Evolutionary conservation across 2,329 filamentous ascomycete species (phyloP).

Genomic region (Sarocladium kiliense): DNA sequence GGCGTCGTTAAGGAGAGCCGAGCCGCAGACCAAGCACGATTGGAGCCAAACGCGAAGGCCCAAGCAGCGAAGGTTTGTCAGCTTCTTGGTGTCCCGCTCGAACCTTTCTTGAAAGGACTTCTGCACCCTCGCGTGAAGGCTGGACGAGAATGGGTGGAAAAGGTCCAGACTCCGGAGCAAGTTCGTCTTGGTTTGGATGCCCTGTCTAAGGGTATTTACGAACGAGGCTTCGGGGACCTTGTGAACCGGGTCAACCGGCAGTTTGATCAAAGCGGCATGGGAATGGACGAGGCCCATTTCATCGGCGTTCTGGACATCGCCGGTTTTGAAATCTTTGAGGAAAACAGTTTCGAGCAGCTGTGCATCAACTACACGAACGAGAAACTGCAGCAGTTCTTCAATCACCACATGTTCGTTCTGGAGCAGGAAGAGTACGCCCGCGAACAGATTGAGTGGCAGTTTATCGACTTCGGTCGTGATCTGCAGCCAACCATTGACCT

Average conservation of each 20-base stretch:
- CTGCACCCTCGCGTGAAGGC: conserved; percentile 93
- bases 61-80: conserved; percentile 75
- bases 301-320: conserved; percentile 99
- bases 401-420: conserved; percentile 99
- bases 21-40: conserved; percentile 81
- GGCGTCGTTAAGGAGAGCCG: conserved; percentile 85
- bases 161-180: conserved; percentile 95
- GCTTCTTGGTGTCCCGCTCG: conserved; percentile 76
- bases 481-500: conserved; percentile 96
- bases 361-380: conserved; percentile 99
- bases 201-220: conserved; percentile 94
- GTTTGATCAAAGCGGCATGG: conserved; percentile 78
- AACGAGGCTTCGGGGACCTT: conserved; percentile 89
- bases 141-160: conserved; percentile 96
- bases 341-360: conserved; percentile 97
- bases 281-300: conserved; percentile 85
- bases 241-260: conserved; percentile 89
- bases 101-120: conserved; percentile 82
- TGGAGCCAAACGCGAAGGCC: conserved; percentile 68
- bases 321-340: conserved; percentile 97
- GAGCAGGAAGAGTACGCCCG: conserved; percentile 97
- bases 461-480: conserved; percentile 97
- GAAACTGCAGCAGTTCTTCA: conserved; percentile 98
- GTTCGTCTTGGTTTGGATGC: conserved; percentile 87
- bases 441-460: conserved; percentile 99